Conservation (phyloP, 176 grass and related monocot genomes). For the Juncus effusus region DNA sequence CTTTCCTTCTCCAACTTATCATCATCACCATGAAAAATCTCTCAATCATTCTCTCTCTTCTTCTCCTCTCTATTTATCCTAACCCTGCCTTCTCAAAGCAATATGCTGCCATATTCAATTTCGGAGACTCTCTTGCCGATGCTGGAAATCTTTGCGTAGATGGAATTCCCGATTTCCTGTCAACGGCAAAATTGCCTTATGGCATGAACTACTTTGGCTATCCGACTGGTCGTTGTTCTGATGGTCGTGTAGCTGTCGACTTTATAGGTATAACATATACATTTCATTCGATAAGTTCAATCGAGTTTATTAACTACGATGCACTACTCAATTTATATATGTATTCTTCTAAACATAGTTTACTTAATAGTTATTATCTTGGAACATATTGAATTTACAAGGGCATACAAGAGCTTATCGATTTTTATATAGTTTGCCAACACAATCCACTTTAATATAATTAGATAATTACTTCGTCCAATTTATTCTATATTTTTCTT, state of each 20-base stretch:
- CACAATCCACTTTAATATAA: no score
- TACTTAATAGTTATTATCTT: no score
- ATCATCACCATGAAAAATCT: constrained; percentile 8
- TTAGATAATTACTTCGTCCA: no score
- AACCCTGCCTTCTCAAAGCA: constrained; percentile 10
- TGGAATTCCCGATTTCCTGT: constrained; percentile 69
- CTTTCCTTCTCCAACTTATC: no score
- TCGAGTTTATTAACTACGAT: no score
- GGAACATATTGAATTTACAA: no score
- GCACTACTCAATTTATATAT: no score
- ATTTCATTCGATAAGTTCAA: no score
- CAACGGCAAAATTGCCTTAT: constrained; percentile 58
- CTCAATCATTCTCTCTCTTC: neutral
- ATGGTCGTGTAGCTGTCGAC: constrained; percentile 73
- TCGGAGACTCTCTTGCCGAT: constrained; percentile 75
- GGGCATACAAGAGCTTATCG: no score
- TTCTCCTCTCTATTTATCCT: constrained; percentile 24
- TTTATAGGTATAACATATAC: constrained; percentile 49
- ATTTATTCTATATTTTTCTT: no score
- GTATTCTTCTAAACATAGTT: no score
- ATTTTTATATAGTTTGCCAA: no score
- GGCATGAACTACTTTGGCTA: constrained; percentile 78
- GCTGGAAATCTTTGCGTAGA: constrained; percentile 63
- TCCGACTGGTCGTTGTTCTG: constrained; percentile 76
- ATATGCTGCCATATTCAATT: constrained; percentile 87